Percentiles rank a stretch among this genome's conserved stretches.
Conservation (phyloP, 2,329 filamentous ascomycete genomes). For the Pestalotiopsis sp. region DNA sequence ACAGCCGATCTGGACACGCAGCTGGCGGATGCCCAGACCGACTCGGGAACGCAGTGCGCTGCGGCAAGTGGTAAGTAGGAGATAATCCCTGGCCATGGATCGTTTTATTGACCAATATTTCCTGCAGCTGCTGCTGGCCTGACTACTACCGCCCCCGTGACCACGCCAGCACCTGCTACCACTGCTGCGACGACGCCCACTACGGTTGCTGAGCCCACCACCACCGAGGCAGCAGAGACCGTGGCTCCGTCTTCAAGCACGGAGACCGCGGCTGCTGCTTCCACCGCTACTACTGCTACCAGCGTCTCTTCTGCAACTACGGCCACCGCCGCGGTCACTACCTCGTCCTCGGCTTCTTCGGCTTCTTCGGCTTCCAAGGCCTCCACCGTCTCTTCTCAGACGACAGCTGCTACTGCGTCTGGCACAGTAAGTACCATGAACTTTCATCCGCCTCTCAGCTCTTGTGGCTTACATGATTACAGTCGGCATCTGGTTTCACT, state of each 20-base stretch:
- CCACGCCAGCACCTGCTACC: neutral
- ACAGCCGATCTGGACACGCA: slow-evolving; percentile 2
- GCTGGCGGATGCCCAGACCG: neutral
- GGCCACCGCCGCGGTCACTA: neutral
- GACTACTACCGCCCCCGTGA: neutral
- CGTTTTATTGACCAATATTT: slow-evolving; percentile 7
- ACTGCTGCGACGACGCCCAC: neutral
- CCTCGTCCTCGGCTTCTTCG: neutral
- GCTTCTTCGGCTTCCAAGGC: neutral
- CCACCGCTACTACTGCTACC: neutral
- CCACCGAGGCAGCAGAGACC: slow-evolving; percentile 1
- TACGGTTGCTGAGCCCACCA: neutral
- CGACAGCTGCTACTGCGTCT: neutral
- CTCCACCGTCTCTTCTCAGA: neutral
- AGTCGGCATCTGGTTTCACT: neutral
- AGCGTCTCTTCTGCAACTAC: neutral
- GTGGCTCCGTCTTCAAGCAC: neutral
- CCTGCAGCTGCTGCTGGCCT: slow-evolving; percentile 8
- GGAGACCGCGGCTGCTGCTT: neutral
- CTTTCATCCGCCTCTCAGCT: neutral
- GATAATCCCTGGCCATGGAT: neutral
- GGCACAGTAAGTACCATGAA: neutral
- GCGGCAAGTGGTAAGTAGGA: slow-evolving; percentile 9
- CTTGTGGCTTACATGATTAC: neutral
- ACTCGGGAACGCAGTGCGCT: neutral